phyloP scores from a whole-genome alignment of 2,329 filamentous ascomycete species.

The Waltergamsia citrina region DNA sequence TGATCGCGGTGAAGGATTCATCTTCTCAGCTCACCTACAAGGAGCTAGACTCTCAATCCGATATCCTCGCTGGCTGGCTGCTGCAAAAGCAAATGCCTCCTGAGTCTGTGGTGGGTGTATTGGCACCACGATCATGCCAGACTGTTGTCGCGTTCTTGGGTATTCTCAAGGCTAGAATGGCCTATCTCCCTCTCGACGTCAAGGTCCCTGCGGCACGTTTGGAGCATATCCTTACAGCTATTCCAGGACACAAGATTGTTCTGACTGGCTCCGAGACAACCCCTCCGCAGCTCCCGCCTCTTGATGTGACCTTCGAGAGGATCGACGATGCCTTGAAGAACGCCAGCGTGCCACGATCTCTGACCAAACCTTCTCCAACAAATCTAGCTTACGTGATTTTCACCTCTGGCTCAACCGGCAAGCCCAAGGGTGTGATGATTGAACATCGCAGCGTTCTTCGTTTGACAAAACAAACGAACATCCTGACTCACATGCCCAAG shows the following conservation, averaged over 20 bases:
- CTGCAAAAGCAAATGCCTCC: background rate
- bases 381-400: slow-evolving; percentile 30
- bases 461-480: slow-evolving; percentile 4
- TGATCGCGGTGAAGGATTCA: slow-evolving; percentile 11
- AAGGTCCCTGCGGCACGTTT: slow-evolving; percentile 9
- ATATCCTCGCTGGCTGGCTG: slow-evolving; percentile 10
- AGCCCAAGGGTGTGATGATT: slow-evolving; percentile 36
- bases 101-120: slow-evolving; percentile 11
- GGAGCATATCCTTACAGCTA: slow-evolving; percentile 8
- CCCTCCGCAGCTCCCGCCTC: slow-evolving; percentile 2
- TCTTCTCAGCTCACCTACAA: slow-evolving; percentile 9
- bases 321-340: background rate
- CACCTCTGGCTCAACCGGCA: slow-evolving; percentile 40
- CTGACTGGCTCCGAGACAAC: slow-evolving; percentile 6
- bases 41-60: slow-evolving; percentile 10
- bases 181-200: slow-evolving; percentile 14
- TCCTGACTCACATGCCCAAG: slow-evolving; percentile 1
- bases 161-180: slow-evolving; percentile 14
- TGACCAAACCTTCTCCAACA: slow-evolving; percentile 2
- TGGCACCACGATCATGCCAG: slow-evolving; percentile 9
- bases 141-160: slow-evolving; percentile 13
- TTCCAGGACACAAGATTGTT: slow-evolving; percentile 7
- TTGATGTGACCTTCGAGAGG: slow-evolving; percentile 4
- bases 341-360: background rate
- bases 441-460: slow-evolving; percentile 9